These are phyloP conservation scores for Penicillium goetzii DNA, from an alignment of 495 filamentous ascomycete genomes.

Conservation along the genomic window DNA sequence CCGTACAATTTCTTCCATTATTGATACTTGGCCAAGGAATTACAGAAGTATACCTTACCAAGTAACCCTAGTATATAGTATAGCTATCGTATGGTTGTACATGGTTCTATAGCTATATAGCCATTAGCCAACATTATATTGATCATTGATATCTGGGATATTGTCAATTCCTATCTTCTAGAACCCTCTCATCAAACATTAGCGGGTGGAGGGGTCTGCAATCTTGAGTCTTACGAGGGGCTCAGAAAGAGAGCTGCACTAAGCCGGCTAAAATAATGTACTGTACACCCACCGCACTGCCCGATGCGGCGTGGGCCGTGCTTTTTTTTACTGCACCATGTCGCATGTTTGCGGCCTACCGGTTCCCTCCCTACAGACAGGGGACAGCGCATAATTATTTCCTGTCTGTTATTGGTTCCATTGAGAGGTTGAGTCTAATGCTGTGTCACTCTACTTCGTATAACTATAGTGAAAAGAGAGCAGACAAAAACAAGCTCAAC, in stretches of 20 bases:
- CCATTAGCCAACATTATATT: too few species aligned
- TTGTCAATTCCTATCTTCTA: neutral
- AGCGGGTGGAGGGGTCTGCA: too few species aligned
- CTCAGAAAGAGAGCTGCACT: neutral
- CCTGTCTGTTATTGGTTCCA: neutral
- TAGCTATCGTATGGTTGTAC: neutral
- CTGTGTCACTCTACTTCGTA: neutral
- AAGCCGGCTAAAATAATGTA: neutral
- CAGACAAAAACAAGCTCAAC: neutral
- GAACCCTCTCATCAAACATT: neutral
- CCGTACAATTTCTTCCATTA: neutral
- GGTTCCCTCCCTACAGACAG: neutral
- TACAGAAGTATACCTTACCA: neutral
- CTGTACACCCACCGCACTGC: too few species aligned
- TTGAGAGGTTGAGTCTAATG: neutral
- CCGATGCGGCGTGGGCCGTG: slow-evolving; percentile 3
- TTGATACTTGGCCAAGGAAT: neutral
- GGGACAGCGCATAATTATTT: neutral
- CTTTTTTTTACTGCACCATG: neutral
- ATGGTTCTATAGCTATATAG: neutral
- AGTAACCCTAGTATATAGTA: neutral
- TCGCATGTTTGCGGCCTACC: neutral
- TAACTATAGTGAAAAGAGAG: too few species aligned
- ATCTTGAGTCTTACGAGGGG: too few species aligned
- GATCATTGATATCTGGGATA: neutral